Percentiles rank a stretch among this genome's conserved stretches.
These are phyloP conservation scores for Starmerella khaoyaiensis DNA, from an alignment of 805 yeast species.

Conservation along the genomic window DNA sequence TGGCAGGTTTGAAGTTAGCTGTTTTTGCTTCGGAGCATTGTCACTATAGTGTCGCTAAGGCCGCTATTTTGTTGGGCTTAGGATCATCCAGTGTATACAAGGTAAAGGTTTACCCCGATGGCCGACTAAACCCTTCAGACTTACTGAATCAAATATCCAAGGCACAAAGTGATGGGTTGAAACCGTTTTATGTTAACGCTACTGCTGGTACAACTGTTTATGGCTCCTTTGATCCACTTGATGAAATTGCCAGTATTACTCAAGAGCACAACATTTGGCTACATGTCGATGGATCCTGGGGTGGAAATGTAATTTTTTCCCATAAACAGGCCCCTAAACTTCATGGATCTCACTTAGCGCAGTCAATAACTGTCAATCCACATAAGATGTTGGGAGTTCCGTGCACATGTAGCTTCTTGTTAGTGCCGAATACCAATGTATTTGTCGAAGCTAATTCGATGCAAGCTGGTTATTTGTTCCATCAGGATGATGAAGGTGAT, in stretches of 20 bases:
- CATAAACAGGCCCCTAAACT: constrained; percentile 33
- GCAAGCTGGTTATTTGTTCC: constrained; percentile 71
- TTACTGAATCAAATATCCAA: constrained; percentile 36
- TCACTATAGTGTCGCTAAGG: constrained; percentile 70
- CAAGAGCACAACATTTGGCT: constrained; percentile 51
- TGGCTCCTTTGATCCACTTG: constrained; percentile 67
- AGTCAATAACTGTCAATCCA: constrained; percentile 70
- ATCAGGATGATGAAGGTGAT: constrained; percentile 31
- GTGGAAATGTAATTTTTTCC: constrained; percentile 70
- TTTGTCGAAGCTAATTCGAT: constrained; percentile 66
- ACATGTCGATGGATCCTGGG: constrained; percentile 87
- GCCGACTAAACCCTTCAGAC: constrained; percentile 41
- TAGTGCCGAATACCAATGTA: constrained; percentile 51
- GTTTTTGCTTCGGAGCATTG: constrained; percentile 59
- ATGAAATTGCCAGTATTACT: constrained; percentile 41
- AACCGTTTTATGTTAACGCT: constrained; percentile 64
- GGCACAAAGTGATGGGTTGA: constrained; percentile 41
- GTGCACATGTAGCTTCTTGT: constrained; percentile 48
- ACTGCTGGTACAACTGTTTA: constrained; percentile 86
- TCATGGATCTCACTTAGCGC: constrained; percentile 51
- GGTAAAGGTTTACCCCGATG: constrained; percentile 43
- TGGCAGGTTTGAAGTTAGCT: constrained; percentile 43
- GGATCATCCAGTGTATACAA: constrained; percentile 54
- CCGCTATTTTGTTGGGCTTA: constrained; percentile 62
- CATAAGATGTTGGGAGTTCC: constrained; percentile 88